Conservation (phyloP, 148 eudicot species). For the Drosera capensis region DNA sequence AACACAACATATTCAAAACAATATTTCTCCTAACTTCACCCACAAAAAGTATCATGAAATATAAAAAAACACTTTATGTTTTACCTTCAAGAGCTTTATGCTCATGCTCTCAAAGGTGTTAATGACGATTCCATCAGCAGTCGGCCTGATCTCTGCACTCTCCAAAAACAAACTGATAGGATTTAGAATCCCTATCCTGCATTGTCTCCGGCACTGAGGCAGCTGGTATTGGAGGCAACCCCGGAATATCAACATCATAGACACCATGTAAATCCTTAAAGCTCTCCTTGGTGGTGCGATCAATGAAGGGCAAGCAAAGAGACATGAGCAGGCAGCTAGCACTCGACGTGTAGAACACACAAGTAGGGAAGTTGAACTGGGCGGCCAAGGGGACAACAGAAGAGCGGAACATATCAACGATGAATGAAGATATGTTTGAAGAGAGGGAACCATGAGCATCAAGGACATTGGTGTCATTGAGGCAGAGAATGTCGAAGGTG, state of each 20-base stretch:
- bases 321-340: neutral
- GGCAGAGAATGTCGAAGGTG: neutral
- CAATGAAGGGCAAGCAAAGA: neutral
- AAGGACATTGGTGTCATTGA: neutral
- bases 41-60: too few species aligned
- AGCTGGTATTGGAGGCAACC: neutral
- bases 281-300: neutral
- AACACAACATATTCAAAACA: too few species aligned
- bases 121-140: constrained; percentile 10
- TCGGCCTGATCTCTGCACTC: neutral
- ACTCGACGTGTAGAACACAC: neutral
- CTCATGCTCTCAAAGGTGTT: constrained; percentile 17
- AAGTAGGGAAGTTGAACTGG: neutral
- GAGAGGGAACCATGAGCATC: neutral
- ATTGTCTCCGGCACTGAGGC: neutral
- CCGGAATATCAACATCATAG: neutral
- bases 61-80: too few species aligned
- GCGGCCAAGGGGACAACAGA: neutral
- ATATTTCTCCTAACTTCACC: too few species aligned
- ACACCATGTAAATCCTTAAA: neutral
- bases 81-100: constrained; percentile 6
- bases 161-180: constrained; percentile 1
- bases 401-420: neutral
- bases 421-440: neutral
- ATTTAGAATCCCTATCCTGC: constrained; percentile 3